Evolutionary conservation across 768 basidiomycete species (phyloP), one percentile per base, ranked within the genome.

Genomic region (Podaxis sp.): DNA sequence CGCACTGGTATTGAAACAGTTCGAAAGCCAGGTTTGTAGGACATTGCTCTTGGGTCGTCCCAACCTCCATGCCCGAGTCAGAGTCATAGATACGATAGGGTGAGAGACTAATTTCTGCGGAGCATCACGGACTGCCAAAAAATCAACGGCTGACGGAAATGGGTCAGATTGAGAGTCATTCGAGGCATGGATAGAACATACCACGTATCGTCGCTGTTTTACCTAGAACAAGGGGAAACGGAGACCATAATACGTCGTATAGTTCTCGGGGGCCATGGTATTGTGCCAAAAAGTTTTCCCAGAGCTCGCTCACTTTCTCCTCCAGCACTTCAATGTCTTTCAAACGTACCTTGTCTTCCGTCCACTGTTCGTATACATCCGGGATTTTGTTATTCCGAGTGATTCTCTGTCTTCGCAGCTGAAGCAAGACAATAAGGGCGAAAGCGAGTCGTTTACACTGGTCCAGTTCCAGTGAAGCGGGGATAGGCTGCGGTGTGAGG

Each of bases 191-290:
- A 51, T 46, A 14, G 48, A 16, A 61, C 70, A 46, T 62, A 74
- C 79, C 79, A 70, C 75, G 69, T 35, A 71, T 54, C 28, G 57
- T 27, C 21, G 54, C 55, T 3, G 48, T 3, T 6, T 64, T 65
- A 21, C 63, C 67, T 13, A 73, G 69, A 50, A 73, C 69, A 27
- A 74, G 58, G 2, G 72, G 72, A 60, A 83, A 83, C 9, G 67
- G 59, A 4, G 73, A 71, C 84, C 84, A 86, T 27, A 87, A 67
- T 13, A 79, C 72, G 4, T 74, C 73, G 53, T 82, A 75, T 16
- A 86, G 71, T 56, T 85, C 79, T 23, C 65, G 67, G 7, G 72
- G 62, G 23, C 69, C 73, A 16, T 77, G 76, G 55, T 76, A 74
- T 18, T 73, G 74, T 14, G 69, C 63, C 9, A 85, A 69, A 65